Evolutionary conservation across 2,329 filamentous ascomycete species (phyloP), one percentile per base, ranked within the genome.

Genomic region (Alternaria infectoria): DNA sequence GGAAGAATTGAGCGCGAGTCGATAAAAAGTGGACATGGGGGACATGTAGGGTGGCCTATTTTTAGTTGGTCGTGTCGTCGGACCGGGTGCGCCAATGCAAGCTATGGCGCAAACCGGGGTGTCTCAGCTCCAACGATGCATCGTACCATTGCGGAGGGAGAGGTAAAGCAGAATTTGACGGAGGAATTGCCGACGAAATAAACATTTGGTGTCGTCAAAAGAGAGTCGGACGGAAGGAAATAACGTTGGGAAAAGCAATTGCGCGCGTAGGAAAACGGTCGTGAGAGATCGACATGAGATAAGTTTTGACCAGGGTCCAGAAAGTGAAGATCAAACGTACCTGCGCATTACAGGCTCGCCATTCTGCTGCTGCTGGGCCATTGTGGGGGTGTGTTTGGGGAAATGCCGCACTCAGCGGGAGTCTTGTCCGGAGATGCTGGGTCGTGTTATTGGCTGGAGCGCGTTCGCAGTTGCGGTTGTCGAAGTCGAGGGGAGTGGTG

Each of bases 331-430:
- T 45, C 23, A 30, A 46, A 60, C 86, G 71, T 88, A 91, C 89
- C 89, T 90, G 83, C 87, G 85, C 82, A 89, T 89, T 64, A 89
- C 87, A 77, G 88, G 88, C 71, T 85, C 80, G 68, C 77, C 75
- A 66, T 77, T 78, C 59, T 71, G 71, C 63, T 80, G 76, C 55
- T 71, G 71, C 61, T 80, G 76, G 68, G 79, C 78, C 79, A 81
- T 81, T 60, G 32, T 73, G 66, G 45, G 43, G 8, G 61, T 52
- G 62, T 44, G 36, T 61, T 51, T 44, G 15, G 21, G 54, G 6
- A 54, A 47, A 44, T 44, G 58, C 44, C 54, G 62, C 62, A 54
- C 56, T 57, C 52, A 40, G 36, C 45, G 21, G 49, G 40, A 45
- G 28, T 21, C 26, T 23, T 23, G 36, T 40, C 36, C 36, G 36